Evolutionary conservation across 1,284 basidiomycete genomes (phyloP).

Genomic region (Fomitiporia mediterranea): DNA sequence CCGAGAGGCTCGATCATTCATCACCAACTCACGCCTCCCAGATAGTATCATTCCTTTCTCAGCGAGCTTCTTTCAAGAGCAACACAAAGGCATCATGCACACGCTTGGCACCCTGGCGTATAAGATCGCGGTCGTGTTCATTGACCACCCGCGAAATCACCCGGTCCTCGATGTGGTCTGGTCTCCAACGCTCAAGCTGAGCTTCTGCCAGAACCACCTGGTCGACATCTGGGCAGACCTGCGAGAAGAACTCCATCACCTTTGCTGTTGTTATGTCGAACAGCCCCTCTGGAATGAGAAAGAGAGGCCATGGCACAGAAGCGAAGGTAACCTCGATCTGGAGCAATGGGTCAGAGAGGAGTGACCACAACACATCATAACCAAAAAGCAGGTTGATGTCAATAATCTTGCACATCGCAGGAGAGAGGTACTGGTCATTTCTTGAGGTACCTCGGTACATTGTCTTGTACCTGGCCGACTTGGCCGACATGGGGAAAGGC

Average conservation of each 20-base stretch:
- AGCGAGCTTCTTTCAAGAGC: background rate
- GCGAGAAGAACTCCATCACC: slow-evolving; percentile 55
- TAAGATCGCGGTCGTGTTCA: background rate
- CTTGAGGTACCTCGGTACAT: too few species aligned
- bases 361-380: too few species aligned
- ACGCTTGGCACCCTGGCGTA: background rate
- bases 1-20: too few species aligned
- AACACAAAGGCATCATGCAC: background rate
- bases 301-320: slow-evolving; percentile 49
- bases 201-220: slow-evolving; percentile 39
- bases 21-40: too few species aligned
- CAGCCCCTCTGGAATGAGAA: slow-evolving; percentile 36
- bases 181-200: slow-evolving; percentile 70
- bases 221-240: slow-evolving; percentile 29
- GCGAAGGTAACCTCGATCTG: background rate
- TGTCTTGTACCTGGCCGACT: too few species aligned
- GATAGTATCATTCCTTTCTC: background rate
- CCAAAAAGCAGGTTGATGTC: too few species aligned
- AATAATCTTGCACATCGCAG: too few species aligned
- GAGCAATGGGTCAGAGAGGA: background rate
- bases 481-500: too few species aligned
- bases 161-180: slow-evolving; percentile 51
- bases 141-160: background rate
- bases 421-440: too few species aligned
- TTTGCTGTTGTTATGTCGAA: slow-evolving; percentile 48